Percentiles rank a stretch among this genome's conserved stretches.
Evolutionary conservation across 2,329 filamentous ascomycete species (phyloP).

Genomic region (Alternaria sp.): DNA sequence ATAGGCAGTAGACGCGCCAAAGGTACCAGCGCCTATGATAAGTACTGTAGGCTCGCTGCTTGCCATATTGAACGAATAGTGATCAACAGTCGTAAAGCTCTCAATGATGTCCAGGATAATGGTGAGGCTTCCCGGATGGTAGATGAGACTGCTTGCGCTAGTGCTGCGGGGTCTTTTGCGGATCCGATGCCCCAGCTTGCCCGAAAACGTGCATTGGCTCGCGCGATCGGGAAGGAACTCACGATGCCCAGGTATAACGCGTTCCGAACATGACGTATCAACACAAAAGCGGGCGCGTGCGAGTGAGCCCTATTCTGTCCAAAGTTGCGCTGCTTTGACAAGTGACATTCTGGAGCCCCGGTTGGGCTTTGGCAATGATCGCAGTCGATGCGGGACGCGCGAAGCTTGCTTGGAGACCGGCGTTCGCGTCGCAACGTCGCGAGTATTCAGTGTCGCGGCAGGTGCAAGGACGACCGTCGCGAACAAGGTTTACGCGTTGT

Average conservation of each 20-base stretch:
- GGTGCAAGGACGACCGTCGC: too few relatives aligned
- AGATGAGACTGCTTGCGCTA: constrained; percentile 9
- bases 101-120: background rate
- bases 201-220: constrained; percentile 8
- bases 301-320: too few relatives aligned
- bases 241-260: background rate
- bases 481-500: too few relatives aligned
- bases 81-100: background rate
- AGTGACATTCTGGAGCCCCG: too few relatives aligned
- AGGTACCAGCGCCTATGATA: constrained; percentile 70
- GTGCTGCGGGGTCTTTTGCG: constrained; percentile 14
- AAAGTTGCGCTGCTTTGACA: too few relatives aligned
- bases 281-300: background rate
- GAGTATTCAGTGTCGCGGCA: too few relatives aligned
- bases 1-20: constrained; percentile 71
- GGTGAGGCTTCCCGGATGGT: constrained; percentile 3
- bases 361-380: too few relatives aligned
- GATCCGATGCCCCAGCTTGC: constrained; percentile 13
- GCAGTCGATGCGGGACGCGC: too few relatives aligned
- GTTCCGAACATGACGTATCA: background rate
- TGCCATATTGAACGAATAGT: constrained; percentile 3
- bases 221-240: background rate
- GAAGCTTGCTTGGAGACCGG: too few relatives aligned
- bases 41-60: constrained; percentile 45
- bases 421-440: too few relatives aligned